Base-by-base conservation (phyloP, 2,329 filamentous ascomycete species). In the Fusarium drepaniforme region DNA sequence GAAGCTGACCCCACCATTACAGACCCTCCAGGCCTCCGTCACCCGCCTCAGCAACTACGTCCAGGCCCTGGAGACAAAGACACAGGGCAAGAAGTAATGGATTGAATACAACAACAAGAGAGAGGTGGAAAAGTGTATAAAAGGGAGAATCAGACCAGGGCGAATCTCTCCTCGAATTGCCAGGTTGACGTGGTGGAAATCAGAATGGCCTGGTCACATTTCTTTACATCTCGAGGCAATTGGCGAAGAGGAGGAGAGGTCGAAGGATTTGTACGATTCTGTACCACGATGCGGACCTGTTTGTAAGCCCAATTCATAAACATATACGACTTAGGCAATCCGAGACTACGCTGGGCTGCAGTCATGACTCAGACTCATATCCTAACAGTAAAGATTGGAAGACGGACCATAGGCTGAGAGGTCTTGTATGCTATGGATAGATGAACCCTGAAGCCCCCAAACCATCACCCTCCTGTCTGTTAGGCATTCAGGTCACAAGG, bases 21-120 rank as follows among this genome's bases (percentile, higher is more conserved):
- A 97, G 96, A 92, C 94, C 75, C 90, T 98, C 59, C 96, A 98
- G 89, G 89, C 92, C 60, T 94, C 95, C 59, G 96, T 97, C 67
- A 93, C 96, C 84, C 91, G 94, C 82, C 90, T 98, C 83, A 95
- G 95, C 85, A 90, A 90, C 74, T 97, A 98, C 82, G 92, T 98
- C 75, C 90, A 92, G 81, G 90, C 90, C 62, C 86, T 98, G 75
- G 96, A 98, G 86, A 90, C 94, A 79, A 95, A 93, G 86, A 89
- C 96, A 77, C 91, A 92, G 80, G 89, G 92, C 79, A 93, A 91
- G 86, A 93, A 91, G 86, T 93, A 92, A 87, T 59, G 56, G 28
- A 91, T 85, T 81, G 58, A 66, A 66, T 28, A 46, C 42, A 44
- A 59, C 44, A n/a, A 60, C 25, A 33, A 33, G 49, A 30, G 49